Conservation (phyloP, 441 rosid genomes). For the Lepidium campestre region DNA sequence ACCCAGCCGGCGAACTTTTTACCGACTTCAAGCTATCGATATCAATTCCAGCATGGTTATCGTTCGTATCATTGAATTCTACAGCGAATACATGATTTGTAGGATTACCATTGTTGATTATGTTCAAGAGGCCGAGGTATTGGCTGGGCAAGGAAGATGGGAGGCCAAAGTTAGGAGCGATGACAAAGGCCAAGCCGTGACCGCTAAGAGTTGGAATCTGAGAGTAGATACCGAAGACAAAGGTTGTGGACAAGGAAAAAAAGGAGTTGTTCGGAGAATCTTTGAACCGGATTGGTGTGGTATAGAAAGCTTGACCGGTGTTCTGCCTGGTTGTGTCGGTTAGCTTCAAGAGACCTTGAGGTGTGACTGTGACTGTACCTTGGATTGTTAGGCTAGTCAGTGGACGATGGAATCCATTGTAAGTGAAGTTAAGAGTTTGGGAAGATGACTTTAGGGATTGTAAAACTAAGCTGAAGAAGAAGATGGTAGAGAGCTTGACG, state of each 20-base stretch:
- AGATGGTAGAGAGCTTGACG: not conserved
- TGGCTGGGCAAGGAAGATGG: conserved; percentile 38
- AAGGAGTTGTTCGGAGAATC: conserved; percentile 1
- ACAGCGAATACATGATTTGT: conserved; percentile 60
- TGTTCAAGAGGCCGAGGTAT: conserved; percentile 59
- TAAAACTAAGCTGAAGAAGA: not conserved
- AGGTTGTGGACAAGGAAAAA: conserved; percentile 6
- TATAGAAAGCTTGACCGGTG: conserved; percentile 34
- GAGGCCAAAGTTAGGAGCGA: conserved; percentile 39
- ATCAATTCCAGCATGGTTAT: conserved; percentile 72
- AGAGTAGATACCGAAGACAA: conserved; percentile 1
- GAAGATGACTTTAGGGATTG: not conserved
- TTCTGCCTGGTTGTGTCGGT: conserved; percentile 30
- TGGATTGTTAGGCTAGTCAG: conserved; percentile 22
- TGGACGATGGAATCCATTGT: conserved; percentile 6
- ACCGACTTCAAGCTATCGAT: conserved; percentile 51
- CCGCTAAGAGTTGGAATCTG: rapidly evolving
- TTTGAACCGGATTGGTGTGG: conserved; percentile 11
- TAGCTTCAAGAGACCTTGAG: conserved; percentile 39
- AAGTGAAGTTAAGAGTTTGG: not conserved
- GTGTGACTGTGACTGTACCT: conserved; percentile 37
- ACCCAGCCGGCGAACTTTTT: conserved; percentile 37
- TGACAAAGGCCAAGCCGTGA: conserved; percentile 59
- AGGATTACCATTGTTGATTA: conserved; percentile 37
- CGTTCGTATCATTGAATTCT: conserved; percentile 52